Evolutionary conservation across 2,329 filamentous ascomycete genomes (phyloP).

Genomic region (Diplodia mutila): DNA sequence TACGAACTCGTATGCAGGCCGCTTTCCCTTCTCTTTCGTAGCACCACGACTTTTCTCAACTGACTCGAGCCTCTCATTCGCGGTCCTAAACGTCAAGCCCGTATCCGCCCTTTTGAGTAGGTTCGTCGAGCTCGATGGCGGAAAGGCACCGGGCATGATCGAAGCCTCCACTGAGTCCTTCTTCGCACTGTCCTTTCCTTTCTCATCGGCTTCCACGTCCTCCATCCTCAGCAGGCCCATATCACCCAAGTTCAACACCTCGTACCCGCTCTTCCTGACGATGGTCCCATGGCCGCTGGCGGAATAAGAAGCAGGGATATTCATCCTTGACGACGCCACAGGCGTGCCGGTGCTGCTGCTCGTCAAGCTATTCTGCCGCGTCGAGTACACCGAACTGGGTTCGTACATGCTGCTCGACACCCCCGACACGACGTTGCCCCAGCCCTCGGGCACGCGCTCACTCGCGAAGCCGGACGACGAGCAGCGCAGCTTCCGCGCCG

Average conservation of each 20-base stretch:
- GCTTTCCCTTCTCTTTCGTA: not conserved
- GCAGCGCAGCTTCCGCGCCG: not conserved
- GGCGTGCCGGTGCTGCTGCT: not conserved
- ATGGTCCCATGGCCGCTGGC: not conserved
- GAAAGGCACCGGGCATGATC: conserved; percentile 17
- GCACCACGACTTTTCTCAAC: not conserved
- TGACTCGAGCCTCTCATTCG: not conserved
- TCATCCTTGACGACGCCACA: not conserved
- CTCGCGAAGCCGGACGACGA: conserved; percentile 13
- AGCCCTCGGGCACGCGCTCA: conserved; percentile 40
- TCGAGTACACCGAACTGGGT: conserved; percentile 44
- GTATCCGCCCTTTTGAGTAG: not conserved
- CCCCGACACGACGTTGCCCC: conserved; percentile 39
- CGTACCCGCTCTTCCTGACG: conserved; percentile 16
- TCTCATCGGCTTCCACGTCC: not conserved
- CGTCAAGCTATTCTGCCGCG: conserved; percentile 40
- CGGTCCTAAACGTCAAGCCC: not conserved
- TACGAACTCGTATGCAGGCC: not conserved
- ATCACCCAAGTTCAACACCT: conserved; percentile 2
- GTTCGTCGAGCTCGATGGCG: not conserved
- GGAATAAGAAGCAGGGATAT: not conserved
- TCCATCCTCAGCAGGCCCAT: not conserved
- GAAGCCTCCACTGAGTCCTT: not conserved
- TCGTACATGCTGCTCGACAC: conserved; percentile 14
- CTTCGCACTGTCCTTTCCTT: not conserved